Percentiles rank a stretch among this genome's conserved stretches.
These are phyloP conservation scores for Penicillium salamii DNA, from an alignment of 495 filamentous ascomycete genomes.

Conservation along the genomic window DNA sequence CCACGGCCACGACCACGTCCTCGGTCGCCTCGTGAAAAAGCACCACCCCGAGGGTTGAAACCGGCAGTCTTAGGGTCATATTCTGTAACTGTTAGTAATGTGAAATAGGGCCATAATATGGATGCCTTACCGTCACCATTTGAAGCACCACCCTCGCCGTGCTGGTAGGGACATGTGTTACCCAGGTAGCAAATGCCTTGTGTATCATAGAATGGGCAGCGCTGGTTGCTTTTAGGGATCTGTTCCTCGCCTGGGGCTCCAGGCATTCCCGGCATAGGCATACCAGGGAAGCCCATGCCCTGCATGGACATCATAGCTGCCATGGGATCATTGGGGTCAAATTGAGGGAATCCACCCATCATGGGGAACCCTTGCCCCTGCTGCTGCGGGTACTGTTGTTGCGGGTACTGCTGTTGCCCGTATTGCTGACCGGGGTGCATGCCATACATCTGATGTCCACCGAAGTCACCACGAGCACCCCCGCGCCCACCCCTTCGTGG, in stretches of 20 bases:
- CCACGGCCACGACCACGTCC: constrained; percentile 49
- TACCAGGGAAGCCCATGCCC: constrained; percentile 61
- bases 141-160: constrained; percentile 60
- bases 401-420: not conserved
- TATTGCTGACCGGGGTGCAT: constrained; percentile 14
- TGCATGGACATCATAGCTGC: constrained; percentile 70
- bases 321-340: constrained; percentile 66
- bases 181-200: constrained; percentile 84
- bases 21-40: constrained; percentile 37
- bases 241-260: constrained; percentile 26
- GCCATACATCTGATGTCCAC: constrained; percentile 15
- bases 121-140: constrained; percentile 48
- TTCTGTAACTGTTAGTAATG: constrained; percentile 49
- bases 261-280: constrained; percentile 48
- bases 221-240: constrained; percentile 43
- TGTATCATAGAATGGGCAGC: constrained; percentile 84
- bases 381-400: not conserved
- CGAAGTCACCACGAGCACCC: constrained; percentile 52
- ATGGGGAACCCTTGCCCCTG: constrained; percentile 39
- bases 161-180: constrained; percentile 75
- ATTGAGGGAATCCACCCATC: constrained; percentile 50
- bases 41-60: constrained; percentile 31
- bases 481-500: constrained; percentile 61
- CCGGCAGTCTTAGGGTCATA: constrained; percentile 79
- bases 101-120: not conserved